These are phyloP conservation scores for Hebeloma cylindrosporum DNA, from an alignment of 768 basidiomycete genomes.

Conservation along the genomic window DNA sequence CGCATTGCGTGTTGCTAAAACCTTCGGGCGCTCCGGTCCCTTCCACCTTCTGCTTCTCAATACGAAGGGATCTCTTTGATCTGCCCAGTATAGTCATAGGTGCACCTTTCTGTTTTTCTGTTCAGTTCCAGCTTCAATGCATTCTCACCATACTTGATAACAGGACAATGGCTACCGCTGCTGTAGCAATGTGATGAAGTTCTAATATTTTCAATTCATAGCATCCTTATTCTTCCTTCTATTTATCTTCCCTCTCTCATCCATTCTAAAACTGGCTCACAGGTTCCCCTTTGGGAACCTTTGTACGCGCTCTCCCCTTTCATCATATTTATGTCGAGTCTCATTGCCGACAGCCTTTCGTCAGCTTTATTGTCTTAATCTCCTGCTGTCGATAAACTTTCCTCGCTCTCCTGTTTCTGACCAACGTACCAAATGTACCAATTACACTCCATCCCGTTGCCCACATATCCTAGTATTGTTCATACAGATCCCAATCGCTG, in stretches of 20 bases:
- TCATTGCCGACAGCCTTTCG: conserved; percentile 11
- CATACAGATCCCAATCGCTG: conserved; percentile 13
- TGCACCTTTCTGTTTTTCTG: conserved; percentile 32
- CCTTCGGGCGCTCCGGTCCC: conserved; percentile 82
- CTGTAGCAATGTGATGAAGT: conserved; percentile 40
- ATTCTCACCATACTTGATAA: too few relatives aligned
- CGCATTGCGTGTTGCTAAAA: conserved; percentile 87
- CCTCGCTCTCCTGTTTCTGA: conserved; percentile 18
- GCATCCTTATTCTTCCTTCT: conserved; percentile 23
- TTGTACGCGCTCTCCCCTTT: neutral
- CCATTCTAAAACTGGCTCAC: conserved; percentile 7
- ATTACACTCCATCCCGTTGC: conserved; percentile 14
- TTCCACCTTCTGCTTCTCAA: conserved; percentile 94
- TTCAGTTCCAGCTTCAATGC: conserved; percentile 3
- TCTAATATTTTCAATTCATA: conserved; percentile 12
- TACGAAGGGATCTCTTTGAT: conserved; percentile 90
- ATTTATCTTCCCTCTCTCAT: conserved; percentile 10
- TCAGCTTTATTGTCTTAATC: conserved; percentile 14
- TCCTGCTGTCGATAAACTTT: conserved; percentile 19
- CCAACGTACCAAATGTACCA: conserved; percentile 27
- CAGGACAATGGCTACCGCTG: conserved; percentile 88
- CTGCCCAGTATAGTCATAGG: conserved; percentile 88
- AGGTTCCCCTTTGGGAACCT: neutral
- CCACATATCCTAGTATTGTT: conserved; percentile 11
- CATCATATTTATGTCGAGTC: neutral